Evolutionary conservation across 441 rosid genomes (phyloP), one percentile per base, ranked within the genome.

Genomic region (Pelargonium australe): DNA sequence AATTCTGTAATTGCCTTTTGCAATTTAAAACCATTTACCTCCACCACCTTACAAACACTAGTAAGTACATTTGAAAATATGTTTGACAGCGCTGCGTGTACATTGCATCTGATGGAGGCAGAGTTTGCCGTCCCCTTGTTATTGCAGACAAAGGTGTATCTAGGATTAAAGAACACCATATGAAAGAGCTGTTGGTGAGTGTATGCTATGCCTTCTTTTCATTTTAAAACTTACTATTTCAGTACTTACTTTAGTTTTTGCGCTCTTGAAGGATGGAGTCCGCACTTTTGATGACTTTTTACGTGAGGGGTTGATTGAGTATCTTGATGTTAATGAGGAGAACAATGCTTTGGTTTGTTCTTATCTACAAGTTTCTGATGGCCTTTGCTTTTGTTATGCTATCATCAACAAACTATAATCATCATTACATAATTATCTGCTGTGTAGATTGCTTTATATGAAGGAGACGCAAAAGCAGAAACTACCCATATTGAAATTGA

Each of bases 61-160:
- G 37, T 31, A 31, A 31, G 4, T 4, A 31, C 37, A 31, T 31
- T 16, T 55, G 20, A 55, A 47, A 25, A 51, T 80, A n/a, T 72
- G 70, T 68, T 25, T 72, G 66, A 34, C 89, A 95, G 99, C 81
- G 81, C 53, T 86, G 87, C 79, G 93, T 95, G 65, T 87, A 95
- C 75, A 84, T 95, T 81, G 99, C 99, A 80, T 92, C 98, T 75
- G 99, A 95, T 85, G 97, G 96, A 72, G 99, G 99, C 70, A 90
- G 99, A 72, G 99, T 95, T 76, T 92, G 98, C 82, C 96, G 97
- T 78, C 98, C 99, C n/a, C 91, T 95, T 67, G 99, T 95, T 77
- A 87, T 95, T 75, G 98, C 96, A 49, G 96, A 95, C 84, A 86
- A 85, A 77, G 99, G 99, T 68, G 75, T 85, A 75, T 89, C 99